A percentile compares a stretch with the other conserved stretches of the same genome.
Conservation (phyloP, 2,329 filamentous ascomycete genomes). For the Simplicillium aogashimaense region DNA sequence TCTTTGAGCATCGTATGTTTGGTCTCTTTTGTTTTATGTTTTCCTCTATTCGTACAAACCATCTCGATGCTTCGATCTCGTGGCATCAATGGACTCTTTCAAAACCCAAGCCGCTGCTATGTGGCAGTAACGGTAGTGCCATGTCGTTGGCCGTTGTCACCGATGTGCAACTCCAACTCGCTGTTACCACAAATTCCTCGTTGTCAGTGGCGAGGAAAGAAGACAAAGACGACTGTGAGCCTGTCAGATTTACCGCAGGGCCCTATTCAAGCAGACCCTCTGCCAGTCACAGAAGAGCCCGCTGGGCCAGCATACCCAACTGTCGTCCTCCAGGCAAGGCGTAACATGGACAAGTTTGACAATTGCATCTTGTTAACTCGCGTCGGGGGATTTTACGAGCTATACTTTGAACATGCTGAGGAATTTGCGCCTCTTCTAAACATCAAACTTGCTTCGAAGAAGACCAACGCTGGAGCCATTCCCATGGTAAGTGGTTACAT, state of each 20-base stretch:
- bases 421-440: conserved; percentile 79
- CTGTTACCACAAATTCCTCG: no score
- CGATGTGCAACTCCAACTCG: no score
- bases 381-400: conserved; percentile 93
- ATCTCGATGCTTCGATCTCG: no score
- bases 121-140: no score
- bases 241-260: conserved; percentile 50
- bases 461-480: conserved; percentile 67
- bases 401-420: conserved; percentile 94
- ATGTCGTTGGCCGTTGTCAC: no score
- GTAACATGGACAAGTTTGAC: conserved; percentile 82
- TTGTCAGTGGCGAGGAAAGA: conserved; percentile 32
- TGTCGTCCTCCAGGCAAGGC: conserved; percentile 77
- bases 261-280: conserved; percentile 19
- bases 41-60: no score
- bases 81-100: no score
- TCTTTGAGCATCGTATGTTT: no score
- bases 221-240: conserved; percentile 41
- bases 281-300: conserved; percentile 25
- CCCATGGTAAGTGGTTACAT: conserved; percentile 57
- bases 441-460: conserved; percentile 75
- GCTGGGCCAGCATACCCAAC: conserved; percentile 60
- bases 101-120: no score
- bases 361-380: conserved; percentile 87
- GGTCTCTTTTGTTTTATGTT: no score